phyloP scores from a whole-genome alignment of 768 basidiomycete genomes.

The Trametes sanguinea region DNA sequence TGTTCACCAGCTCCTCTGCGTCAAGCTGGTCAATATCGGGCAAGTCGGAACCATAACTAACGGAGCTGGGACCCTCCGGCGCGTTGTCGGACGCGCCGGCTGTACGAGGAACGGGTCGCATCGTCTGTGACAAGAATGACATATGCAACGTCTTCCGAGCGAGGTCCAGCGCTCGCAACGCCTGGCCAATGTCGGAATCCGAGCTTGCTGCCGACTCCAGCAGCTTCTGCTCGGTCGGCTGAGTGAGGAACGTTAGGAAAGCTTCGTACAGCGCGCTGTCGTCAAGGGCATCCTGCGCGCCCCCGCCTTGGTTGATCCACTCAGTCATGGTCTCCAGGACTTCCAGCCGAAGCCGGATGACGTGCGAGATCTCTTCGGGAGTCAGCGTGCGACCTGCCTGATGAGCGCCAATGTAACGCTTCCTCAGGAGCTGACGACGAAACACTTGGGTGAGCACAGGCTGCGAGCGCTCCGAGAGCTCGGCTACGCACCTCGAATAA shows the following conservation, averaged over 20 bases:
- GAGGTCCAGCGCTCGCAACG: constrained; percentile 37
- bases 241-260: constrained; percentile 61
- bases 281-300: constrained; percentile 78
- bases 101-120: constrained; percentile 47
- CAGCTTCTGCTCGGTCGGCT: constrained; percentile 52
- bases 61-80: not conserved
- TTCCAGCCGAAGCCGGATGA: constrained; percentile 56
- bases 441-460: not conserved
- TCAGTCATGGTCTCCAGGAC: constrained; percentile 66
- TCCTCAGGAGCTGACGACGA: constrained; percentile 63
- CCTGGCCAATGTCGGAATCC: constrained; percentile 14
- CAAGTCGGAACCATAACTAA: constrained; percentile 26
- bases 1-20: constrained; percentile 67
- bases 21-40: constrained; percentile 31
- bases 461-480: not conserved
- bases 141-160: constrained; percentile 43
- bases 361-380: constrained; percentile 49
- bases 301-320: constrained; percentile 74
- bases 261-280: constrained; percentile 63
- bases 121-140: constrained; percentile 56
- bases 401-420: constrained; percentile 63
- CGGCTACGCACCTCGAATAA: constrained; percentile 73
- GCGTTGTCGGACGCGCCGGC: constrained; percentile 6
- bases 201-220: constrained; percentile 8
- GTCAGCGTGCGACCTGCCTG: constrained; percentile 44